phyloP scores from a whole-genome alignment of 768 basidiomycete genomes.

The Wakefieldia striispora region DNA sequence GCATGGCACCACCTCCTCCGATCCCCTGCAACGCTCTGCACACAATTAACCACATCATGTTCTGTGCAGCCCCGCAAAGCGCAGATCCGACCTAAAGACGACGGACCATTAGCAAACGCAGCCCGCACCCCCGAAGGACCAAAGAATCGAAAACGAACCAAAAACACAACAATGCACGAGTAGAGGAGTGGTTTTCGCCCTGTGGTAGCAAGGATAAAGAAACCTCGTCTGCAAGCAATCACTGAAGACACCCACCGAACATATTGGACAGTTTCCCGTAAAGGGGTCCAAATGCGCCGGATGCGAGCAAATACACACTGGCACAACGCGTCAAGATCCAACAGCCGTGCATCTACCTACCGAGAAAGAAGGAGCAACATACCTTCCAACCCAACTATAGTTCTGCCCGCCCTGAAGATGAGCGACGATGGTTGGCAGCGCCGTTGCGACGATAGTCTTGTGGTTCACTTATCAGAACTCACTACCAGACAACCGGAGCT shows the following conservation, averaged over 20 bases:
- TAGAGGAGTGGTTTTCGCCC: conserved; percentile 72
- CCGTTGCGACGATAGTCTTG: conserved; percentile 66
- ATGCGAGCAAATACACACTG: conserved; percentile 74
- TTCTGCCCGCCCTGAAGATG: conserved; percentile 57
- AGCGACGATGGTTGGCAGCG: conserved; percentile 67
- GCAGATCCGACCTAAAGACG: conserved; percentile 66
- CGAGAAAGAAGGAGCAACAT: conserved; percentile 1
- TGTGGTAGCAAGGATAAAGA: conserved; percentile 11
- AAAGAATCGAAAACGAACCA: conserved; percentile 41
- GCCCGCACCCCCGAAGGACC: background rate
- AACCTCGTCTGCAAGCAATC: background rate
- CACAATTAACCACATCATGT: conserved; percentile 72
- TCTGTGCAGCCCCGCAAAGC: conserved; percentile 78
- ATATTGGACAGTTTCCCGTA: conserved; percentile 77
- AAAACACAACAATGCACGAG: conserved; percentile 58
- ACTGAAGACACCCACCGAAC: conserved; percentile 24
- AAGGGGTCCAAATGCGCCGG: conserved; percentile 61
- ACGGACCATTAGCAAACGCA: background rate
- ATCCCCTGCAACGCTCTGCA: conserved; percentile 80
- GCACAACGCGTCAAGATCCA: background rate
- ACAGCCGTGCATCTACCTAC: too few relatives aligned
- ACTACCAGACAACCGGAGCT: background rate
- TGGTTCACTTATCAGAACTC: background rate
- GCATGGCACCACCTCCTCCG: conserved; percentile 76
- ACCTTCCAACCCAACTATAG: conserved; percentile 76